Conservation (phyloP, 306 rosid genomes). For the Cicer bijugum region DNA sequence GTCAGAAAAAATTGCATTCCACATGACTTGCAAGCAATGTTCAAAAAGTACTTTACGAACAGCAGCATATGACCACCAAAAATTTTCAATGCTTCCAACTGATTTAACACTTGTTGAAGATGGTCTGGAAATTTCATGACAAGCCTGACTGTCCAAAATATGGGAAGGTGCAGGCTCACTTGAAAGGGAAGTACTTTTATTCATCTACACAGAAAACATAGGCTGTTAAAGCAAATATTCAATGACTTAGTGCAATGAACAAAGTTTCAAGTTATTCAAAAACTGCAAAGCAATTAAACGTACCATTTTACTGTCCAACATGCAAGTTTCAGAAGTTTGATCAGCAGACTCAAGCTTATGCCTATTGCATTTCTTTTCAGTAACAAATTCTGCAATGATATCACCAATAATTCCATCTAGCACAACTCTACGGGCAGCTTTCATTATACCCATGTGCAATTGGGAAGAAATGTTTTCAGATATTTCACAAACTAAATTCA, state of each 20-base stretch:
- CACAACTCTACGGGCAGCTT: conserved; percentile 84
- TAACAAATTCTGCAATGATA: conserved; percentile 70
- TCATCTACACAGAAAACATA: conserved; percentile 50
- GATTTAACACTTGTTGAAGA: conserved; percentile 53
- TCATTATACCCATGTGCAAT: conserved; percentile 73
- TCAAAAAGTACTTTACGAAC: conserved; percentile 69
- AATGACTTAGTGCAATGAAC: conserved; percentile 39
- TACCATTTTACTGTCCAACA: conserved; percentile 57
- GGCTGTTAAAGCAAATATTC: conserved; percentile 59
- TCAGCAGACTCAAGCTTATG: conserved; percentile 56
- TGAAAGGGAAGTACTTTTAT: conserved; percentile 45
- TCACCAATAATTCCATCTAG: conserved; percentile 85
- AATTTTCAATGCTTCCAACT: conserved; percentile 79
- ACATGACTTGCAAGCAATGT: conserved; percentile 77
- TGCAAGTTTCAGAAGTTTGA: conserved; percentile 49
- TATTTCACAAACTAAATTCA: conserved; percentile 60
- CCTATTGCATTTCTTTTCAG: conserved; percentile 58
- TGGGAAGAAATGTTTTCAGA: conserved; percentile 83
- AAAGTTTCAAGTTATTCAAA: conserved; percentile 19
- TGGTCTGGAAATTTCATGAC: conserved; percentile 43
- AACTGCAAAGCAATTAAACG: conserved; percentile 32
- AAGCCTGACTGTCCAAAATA: conserved; percentile 43
- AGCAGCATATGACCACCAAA: conserved; percentile 68
- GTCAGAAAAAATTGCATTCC: conserved; percentile 93
- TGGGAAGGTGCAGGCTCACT: conserved; percentile 45